phyloP scores from a whole-genome alignment of 2,329 filamentous ascomycete species.

The Cryoendolithus antarcticus region DNA sequence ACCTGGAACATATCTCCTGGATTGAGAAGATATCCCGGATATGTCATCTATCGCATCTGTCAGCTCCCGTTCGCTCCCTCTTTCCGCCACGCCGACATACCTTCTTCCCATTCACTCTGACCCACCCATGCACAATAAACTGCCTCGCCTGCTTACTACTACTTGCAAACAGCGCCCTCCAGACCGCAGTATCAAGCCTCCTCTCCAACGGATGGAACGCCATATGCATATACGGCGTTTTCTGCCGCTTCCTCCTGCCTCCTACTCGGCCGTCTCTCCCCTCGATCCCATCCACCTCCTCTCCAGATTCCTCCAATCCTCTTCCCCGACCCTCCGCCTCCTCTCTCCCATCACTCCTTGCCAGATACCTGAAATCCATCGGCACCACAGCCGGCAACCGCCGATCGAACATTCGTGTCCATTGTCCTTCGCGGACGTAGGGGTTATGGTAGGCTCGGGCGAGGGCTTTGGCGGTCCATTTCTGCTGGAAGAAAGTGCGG shows the following conservation, averaged over 20 bases:
- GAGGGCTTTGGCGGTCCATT: slow-evolving; percentile 82
- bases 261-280: slow-evolving; percentile 12
- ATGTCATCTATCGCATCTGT: slow-evolving; percentile 58
- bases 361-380: slow-evolving; percentile 72
- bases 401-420: slow-evolving; percentile 83
- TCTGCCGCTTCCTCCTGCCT: slow-evolving; percentile 19
- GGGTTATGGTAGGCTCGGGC: slow-evolving; percentile 88
- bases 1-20: slow-evolving; percentile 98
- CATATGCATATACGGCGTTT: slow-evolving; percentile 93
- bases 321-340: slow-evolving; percentile 74
- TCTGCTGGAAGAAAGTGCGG: slow-evolving; percentile 90
- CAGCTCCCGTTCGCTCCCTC: not conserved
- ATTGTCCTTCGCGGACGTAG: slow-evolving; percentile 83
- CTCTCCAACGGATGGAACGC: slow-evolving; percentile 83
- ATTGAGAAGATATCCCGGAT: slow-evolving; percentile 87
- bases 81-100: slow-evolving; percentile 34
- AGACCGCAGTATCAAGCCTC: slow-evolving; percentile 86
- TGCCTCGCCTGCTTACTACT: slow-evolving; percentile 86
- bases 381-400: slow-evolving; percentile 71
- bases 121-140: slow-evolving; percentile 83
- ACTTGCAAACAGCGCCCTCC: slow-evolving; percentile 85
- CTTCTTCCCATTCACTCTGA: slow-evolving; percentile 94
- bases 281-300: slow-evolving; percentile 8
- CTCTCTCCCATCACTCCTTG: slow-evolving; percentile 66
- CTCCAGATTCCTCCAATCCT: slow-evolving; percentile 39